These are phyloP conservation scores for Inosperma sp. DNA, from an alignment of 768 basidiomycete species.

Conservation along the genomic window DNA sequence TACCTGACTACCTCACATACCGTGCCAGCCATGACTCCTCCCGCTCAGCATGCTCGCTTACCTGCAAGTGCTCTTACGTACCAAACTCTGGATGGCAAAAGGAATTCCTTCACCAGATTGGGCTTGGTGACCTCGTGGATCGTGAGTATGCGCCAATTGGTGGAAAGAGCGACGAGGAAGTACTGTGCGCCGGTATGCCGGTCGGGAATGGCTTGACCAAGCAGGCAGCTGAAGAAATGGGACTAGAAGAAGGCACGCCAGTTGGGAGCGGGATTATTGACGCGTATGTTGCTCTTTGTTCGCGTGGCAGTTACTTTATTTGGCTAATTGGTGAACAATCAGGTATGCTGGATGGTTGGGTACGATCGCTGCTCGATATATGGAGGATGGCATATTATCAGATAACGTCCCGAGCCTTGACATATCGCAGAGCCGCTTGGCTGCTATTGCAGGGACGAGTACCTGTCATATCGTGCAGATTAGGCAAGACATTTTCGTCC, in stretches of 20 bases:
- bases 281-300: slow-evolving; percentile 50
- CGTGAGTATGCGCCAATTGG: slow-evolving; percentile 75
- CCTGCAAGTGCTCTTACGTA: slow-evolving; percentile 94
- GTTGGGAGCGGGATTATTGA: slow-evolving; percentile 96
- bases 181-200: slow-evolving; percentile 80
- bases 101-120: slow-evolving; percentile 83
- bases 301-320: neutral
- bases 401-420: slow-evolving; percentile 55
- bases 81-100: slow-evolving; percentile 85
- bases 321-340: neutral
- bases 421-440: slow-evolving; percentile 78
- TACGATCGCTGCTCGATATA: slow-evolving; percentile 79
- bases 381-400: slow-evolving; percentile 44
- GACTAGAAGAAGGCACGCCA: slow-evolving; percentile 78
- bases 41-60: slow-evolving; percentile 88
- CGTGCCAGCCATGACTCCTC: slow-evolving; percentile 70
- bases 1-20: slow-evolving; percentile 96
- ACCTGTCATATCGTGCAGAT: slow-evolving; percentile 96
- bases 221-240: slow-evolving; percentile 78
- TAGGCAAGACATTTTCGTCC: slow-evolving; percentile 76
- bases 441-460: slow-evolving; percentile 92
- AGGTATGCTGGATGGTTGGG: slow-evolving; percentile 97
- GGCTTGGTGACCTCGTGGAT: slow-evolving; percentile 64
- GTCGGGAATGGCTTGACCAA: slow-evolving; percentile 80
- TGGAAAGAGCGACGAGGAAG: slow-evolving; percentile 47